Conservation (phyloP, 164 flowering plant genomes). For the Magnolia changhungtana region DNA sequence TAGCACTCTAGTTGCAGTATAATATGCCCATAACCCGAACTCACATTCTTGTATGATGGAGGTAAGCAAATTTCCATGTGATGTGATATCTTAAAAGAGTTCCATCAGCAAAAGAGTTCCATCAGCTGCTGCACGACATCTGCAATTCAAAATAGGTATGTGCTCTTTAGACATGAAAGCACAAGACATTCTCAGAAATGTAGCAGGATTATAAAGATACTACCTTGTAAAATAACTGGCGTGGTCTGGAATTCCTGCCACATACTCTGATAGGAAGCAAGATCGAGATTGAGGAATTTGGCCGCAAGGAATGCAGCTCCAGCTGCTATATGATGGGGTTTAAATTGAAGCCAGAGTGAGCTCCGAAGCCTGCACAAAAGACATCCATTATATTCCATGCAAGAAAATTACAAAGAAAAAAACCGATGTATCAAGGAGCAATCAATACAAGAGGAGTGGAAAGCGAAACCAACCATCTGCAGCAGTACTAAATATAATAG, state of each 20-base stretch:
- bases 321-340: slow-evolving; percentile 53
- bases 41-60: not conserved
- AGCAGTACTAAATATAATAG: slow-evolving; percentile 20
- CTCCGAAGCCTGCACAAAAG: slow-evolving; percentile 40
- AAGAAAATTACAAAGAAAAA: not conserved
- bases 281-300: slow-evolving; percentile 67
- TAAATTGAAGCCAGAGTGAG: slow-evolving; percentile 52
- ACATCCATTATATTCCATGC: not conserved
- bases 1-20: not conserved
- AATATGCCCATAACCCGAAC: not conserved
- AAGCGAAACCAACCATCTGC: slow-evolving; percentile 31
- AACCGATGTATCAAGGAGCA: not conserved
- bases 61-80: not conserved
- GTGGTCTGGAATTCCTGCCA: slow-evolving; percentile 85
- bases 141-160: slow-evolving; percentile 31
- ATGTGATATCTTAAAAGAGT: slow-evolving; percentile 31
- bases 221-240: slow-evolving; percentile 77
- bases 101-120: slow-evolving; percentile 71
- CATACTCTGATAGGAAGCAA: slow-evolving; percentile 49
- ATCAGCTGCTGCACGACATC: slow-evolving; percentile 79
- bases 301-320: slow-evolving; percentile 88
- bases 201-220: not conserved
- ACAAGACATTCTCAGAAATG: not conserved
- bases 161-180: not conserved
- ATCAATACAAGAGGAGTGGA: slow-evolving; percentile 3